phyloP scores from a whole-genome alignment of 2,329 filamentous ascomycete genomes.

The Basipetospora chlamydospora region DNA sequence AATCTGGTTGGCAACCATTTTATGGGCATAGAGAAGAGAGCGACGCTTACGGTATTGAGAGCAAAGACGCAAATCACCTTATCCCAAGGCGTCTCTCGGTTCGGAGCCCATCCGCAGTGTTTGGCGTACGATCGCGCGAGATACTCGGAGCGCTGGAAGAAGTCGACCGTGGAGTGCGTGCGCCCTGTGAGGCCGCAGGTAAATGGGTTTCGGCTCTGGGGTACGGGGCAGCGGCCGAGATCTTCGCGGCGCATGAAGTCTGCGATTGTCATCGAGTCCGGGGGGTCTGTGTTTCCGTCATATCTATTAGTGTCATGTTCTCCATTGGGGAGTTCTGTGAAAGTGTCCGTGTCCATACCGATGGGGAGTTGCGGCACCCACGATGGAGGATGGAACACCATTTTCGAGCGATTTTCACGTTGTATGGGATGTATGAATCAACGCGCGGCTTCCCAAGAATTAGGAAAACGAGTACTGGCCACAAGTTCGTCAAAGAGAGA shows the following conservation, averaged over 20 bases:
- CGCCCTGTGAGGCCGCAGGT: slow-evolving; percentile 62
- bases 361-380: slow-evolving; percentile 6
- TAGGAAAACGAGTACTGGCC: no score
- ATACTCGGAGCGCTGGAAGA: slow-evolving; percentile 50
- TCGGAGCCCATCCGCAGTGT: slow-evolving; percentile 55
- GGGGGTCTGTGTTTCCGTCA: slow-evolving; percentile 35
- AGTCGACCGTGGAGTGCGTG: slow-evolving; percentile 47
- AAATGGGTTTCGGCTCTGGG: slow-evolving; percentile 53
- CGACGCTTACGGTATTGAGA: slow-evolving; percentile 48
- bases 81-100: slow-evolving; percentile 59
- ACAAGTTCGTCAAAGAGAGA: no score
- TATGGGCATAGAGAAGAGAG: no score
- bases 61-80: slow-evolving; percentile 61
- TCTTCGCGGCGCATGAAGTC: slow-evolving; percentile 66
- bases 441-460: no score
- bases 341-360: no score
- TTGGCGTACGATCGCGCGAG: slow-evolving; percentile 52
- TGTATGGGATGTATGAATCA: neutral
- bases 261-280: slow-evolving; percentile 58
- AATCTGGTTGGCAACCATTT: no score
- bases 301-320: neutral
- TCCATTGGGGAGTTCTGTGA: no score
- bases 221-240: slow-evolving; percentile 50
- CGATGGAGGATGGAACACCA: slow-evolving; percentile 45
- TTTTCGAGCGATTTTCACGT: slow-evolving; percentile 11